Conservation (phyloP, 257 asterid species). For the Leonotis leonurus region DNA sequence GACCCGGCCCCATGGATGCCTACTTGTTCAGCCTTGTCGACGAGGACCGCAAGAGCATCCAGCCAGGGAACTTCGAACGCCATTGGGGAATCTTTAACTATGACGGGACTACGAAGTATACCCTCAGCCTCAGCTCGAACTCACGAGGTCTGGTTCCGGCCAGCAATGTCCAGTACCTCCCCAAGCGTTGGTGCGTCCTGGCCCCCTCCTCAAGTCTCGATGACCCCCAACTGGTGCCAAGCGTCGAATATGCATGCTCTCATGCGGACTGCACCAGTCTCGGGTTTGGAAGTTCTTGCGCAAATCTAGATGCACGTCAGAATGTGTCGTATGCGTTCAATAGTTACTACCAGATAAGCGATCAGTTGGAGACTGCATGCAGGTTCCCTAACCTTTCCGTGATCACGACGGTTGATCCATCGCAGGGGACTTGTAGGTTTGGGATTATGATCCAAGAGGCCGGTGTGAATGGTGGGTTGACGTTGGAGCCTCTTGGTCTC, state of each 20-base stretch:
- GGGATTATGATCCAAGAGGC: constrained; percentile 42
- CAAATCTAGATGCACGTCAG: constrained; percentile 33
- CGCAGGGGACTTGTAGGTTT: constrained; percentile 55
- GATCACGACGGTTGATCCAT: constrained; percentile 48
- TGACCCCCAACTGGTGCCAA: constrained; percentile 41
- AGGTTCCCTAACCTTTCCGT: constrained; percentile 52
- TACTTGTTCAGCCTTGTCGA: constrained; percentile 65
- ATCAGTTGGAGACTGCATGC: constrained; percentile 56
- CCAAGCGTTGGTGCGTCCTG: constrained; percentile 56
- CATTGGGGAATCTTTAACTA: constrained; percentile 74
- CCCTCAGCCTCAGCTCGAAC: constrained; percentile 40
- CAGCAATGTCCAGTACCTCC: constrained; percentile 31
- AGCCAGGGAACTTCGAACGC: constrained; percentile 71
- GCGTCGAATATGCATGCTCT: constrained; percentile 57
- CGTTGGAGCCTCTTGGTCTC: constrained; percentile 15
- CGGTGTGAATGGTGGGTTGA: constrained; percentile 21
- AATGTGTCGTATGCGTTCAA: constrained; percentile 65
- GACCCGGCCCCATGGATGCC: constrained; percentile 61
- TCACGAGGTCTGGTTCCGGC: constrained; percentile 38
- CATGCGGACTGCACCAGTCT: constrained; percentile 68
- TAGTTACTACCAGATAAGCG: constrained; percentile 52
- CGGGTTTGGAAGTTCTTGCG: constrained; percentile 53
- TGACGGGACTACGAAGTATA: constrained; percentile 65
- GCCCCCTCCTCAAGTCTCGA: constrained; percentile 36
- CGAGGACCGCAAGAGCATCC: constrained; percentile 72